These are phyloP conservation scores for Kluyveromyces sp. DNA, from an alignment of 1,139 yeast genomes.

Conservation along the genomic window DNA sequence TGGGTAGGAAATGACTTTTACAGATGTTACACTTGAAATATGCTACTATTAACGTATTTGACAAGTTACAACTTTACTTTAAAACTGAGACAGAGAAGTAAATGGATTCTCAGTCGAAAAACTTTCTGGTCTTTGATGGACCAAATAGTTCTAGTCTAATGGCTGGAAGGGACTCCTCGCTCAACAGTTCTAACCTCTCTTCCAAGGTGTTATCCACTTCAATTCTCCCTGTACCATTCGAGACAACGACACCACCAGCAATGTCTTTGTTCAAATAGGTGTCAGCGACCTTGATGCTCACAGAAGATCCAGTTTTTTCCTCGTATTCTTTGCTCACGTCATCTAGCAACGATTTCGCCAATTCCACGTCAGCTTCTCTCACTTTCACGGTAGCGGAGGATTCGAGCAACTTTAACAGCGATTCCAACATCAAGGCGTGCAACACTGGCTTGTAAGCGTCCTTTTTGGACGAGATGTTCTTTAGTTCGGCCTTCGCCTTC, in stretches of 20 bases:
- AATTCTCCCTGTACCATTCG: conserved; percentile 71
- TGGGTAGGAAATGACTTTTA: background rate
- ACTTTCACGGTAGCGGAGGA: conserved; percentile 55
- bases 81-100: background rate
- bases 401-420: conserved; percentile 70
- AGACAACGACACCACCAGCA: conserved; percentile 81
- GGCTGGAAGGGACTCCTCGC: conserved; percentile 85
- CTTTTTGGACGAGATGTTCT: conserved; percentile 43
- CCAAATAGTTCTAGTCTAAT: conserved; percentile 90
- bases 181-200: conserved; percentile 79
- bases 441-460: conserved; percentile 63
- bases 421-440: conserved; percentile 77
- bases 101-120: conserved; percentile 55
- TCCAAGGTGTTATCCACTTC: conserved; percentile 89
- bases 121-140: conserved; percentile 77
- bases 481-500: conserved; percentile 58
- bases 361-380: conserved; percentile 57
- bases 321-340: conserved; percentile 61
- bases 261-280: conserved; percentile 51
- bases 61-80: no score
- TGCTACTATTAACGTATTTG: no score
- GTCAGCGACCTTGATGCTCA: conserved; percentile 50
- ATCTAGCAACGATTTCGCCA: conserved; percentile 44
- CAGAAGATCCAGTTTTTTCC: conserved; percentile 47
- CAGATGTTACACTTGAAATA: background rate